Evolutionary conservation across 2,329 filamentous ascomycete species (phyloP).

Genomic region (Colletotrichum ledebouriae): DNA sequence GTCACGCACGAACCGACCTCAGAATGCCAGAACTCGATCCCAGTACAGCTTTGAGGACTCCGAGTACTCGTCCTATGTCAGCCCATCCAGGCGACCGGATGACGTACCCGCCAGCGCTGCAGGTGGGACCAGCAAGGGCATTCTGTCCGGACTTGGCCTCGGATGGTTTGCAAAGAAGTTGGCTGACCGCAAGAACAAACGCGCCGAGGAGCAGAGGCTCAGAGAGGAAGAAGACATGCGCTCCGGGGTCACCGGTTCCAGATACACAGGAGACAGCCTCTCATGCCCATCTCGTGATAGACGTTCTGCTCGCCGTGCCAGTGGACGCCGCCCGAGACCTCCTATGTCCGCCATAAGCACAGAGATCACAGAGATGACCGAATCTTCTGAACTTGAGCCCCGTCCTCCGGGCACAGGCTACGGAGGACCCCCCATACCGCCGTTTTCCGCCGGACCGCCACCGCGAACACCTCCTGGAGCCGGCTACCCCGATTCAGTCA

Average conservation of each 20-base stretch:
- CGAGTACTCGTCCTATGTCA: slow-evolving; percentile 72
- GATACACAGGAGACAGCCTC: slow-evolving; percentile 78
- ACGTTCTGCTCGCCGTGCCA: slow-evolving; percentile 47
- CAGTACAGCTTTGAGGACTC: slow-evolving; percentile 64
- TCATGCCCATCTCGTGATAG: slow-evolving; percentile 56
- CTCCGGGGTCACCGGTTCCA: slow-evolving; percentile 72
- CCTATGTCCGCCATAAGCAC: slow-evolving; percentile 44
- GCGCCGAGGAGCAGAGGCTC: slow-evolving; percentile 61
- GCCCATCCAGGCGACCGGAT: slow-evolving; percentile 70
- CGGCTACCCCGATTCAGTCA: slow-evolving; percentile 47
- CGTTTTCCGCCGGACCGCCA: slow-evolving; percentile 47
- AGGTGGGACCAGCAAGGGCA: slow-evolving; percentile 68
- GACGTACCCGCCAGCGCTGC: slow-evolving; percentile 56
- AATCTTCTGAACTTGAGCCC: slow-evolving; percentile 57
- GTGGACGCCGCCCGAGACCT: slow-evolving; percentile 45
- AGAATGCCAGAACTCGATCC: slow-evolving; percentile 60
- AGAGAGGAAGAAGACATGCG: slow-evolving; percentile 66
- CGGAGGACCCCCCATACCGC: slow-evolving; percentile 55
- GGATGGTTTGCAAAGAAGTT: slow-evolving; percentile 78
- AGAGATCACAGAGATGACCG: slow-evolving; percentile 45
- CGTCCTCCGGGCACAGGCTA: slow-evolving; percentile 51
- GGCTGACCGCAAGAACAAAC: slow-evolving; percentile 65
- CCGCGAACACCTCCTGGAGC: slow-evolving; percentile 57
- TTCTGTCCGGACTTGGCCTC: slow-evolving; percentile 73
- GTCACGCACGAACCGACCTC: slow-evolving; percentile 60